Base-by-base conservation (phyloP, 2,329 filamentous ascomycete genomes). In the Penicillium sp. region DNA sequence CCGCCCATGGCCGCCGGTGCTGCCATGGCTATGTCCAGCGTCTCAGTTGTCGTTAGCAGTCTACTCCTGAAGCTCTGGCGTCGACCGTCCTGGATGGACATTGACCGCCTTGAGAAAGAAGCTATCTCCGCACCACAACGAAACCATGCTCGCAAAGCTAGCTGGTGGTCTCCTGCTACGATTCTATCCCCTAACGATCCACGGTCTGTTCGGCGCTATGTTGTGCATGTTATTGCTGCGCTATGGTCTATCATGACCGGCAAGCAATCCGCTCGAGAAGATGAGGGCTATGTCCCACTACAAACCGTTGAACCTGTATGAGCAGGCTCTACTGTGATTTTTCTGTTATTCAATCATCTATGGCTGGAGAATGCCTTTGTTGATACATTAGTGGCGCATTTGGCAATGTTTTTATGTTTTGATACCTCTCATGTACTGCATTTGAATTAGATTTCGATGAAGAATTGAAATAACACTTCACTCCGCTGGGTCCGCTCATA, bases 1-100 rank as follows among this genome's bases (percentile, higher is more conserved):
- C 95, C 96, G 65, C 93, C 95, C 24, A 93, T 98, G 88, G 92
- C 93, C 49, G 95, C 95, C 1, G 93, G 92, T 21, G 91, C 90
- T 3, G 95, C 95, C 49, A 98, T 99, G 93, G 93, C 93, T 1
- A 86, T 84, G 63, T 95, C 90, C 56, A 93, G 89, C 64, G 91
- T 99, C 47, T 95, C 89, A 58, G 95, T 99, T 4, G 93, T 98
- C 0, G 81, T 88, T 5, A 93, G 88, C 73, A 91, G 88, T 65
- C 78, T 99, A 55, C 81, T 96, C 39, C 81, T 99, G 59, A 96
- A 91, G 72, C 87, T 91, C 72, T 98, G 93, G 93, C 85, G 81
- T 61, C 81, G 93, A 16, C 95, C 95, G 0, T 76, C 77, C 29
- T 98, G 92, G 92, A 93, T 98, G 90, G 85, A 90, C 46, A 85